Base-by-base conservation (phyloP, 495 filamentous ascomycete genomes). In the Hypoxylon perforatum region DNA sequence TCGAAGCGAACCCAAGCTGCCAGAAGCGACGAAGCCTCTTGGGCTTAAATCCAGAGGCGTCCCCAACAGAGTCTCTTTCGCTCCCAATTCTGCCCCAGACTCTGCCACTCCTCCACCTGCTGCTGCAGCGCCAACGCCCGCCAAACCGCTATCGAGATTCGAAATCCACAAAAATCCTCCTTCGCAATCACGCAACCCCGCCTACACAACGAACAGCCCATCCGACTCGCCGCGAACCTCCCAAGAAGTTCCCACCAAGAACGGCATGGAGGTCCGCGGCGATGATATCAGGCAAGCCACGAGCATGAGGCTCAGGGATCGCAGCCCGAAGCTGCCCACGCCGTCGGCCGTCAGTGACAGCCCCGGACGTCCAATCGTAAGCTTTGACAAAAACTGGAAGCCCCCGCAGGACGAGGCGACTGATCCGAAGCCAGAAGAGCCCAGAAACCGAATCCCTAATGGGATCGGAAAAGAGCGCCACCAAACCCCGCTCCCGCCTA, bases 211-310 rank as follows among this genome's bases (percentile, higher is more conserved):
- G 33, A 96, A 94, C 66, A 74, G 80, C 22, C 74, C 73, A 8
- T 63, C 74, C 4, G 65, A 80, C n/a, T 74, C 78, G 1, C 69
- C 78, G 5, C 73, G 61, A n/a, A 59, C 52, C 8, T 64, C 56
- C 0, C 48, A 70, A 49, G 77, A 79, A 10, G 70, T 82, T 8
- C 77, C 79, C 10, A 86, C 76, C 41, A 92, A 89, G 78, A 87
- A 95, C 72, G 91, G 89, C 3, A 82, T 88, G 61, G 93, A 97
- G 75, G 86, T 96, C 38, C 87, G 93, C 50, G 81, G 91, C 64
- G 92, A 96, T 44, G 93, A 97, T 47, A 93, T 97, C 56, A 84
- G 89, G 25, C 85, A 89, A 53, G 93, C 93, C n/a, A 97, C 93
- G n/a, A 93, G 89, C 79, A 95, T 93, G 84, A 89, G 78, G 73